Conservation (phyloP, 768 basidiomycete genomes). For the Tulasnella sp. region DNA sequence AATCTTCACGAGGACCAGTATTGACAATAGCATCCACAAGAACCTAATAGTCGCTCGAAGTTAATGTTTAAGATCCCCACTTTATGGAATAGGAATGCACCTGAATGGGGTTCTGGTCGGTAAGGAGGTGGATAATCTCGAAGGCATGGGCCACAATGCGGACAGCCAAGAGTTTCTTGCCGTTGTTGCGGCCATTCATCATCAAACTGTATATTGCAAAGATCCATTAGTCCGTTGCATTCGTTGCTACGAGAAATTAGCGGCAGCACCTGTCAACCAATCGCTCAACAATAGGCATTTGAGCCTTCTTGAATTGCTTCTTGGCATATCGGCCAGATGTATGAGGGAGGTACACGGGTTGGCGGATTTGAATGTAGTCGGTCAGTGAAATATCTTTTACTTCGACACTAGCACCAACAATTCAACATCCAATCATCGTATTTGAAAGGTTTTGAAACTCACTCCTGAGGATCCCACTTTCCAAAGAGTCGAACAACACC, state of each 20-base stretch:
- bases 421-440: background rate
- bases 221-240: background rate
- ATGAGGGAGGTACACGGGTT: slow-evolving; percentile 95
- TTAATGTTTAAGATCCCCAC: background rate
- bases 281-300: slow-evolving; percentile 99
- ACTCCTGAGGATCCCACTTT: slow-evolving; percentile 98
- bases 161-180: slow-evolving; percentile 97
- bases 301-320: slow-evolving; percentile 99
- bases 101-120: slow-evolving; percentile 99
- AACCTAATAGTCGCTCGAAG: slow-evolving; percentile 40
- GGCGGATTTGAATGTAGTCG: slow-evolving; percentile 98
- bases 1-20: slow-evolving; percentile 99
- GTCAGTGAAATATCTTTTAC: slow-evolving; percentile 98
- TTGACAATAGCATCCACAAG: slow-evolving; percentile 98
- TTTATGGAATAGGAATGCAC: slow-evolving; percentile 28
- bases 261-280: slow-evolving; percentile 92
- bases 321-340: slow-evolving; percentile 98
- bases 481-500: slow-evolving; percentile 81
- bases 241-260: slow-evolving; percentile 6
- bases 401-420: slow-evolving; percentile 53
- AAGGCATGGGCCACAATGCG: slow-evolving; percentile 99
- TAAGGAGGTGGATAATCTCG: slow-evolving; percentile 99
- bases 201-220: slow-evolving; percentile 58
- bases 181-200: slow-evolving; percentile 99
- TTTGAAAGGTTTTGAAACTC: slow-evolving; percentile 29